These are phyloP conservation scores for Fusarium dimerum DNA, from an alignment of 2,329 filamentous ascomycete genomes.

Conservation along the genomic window DNA sequence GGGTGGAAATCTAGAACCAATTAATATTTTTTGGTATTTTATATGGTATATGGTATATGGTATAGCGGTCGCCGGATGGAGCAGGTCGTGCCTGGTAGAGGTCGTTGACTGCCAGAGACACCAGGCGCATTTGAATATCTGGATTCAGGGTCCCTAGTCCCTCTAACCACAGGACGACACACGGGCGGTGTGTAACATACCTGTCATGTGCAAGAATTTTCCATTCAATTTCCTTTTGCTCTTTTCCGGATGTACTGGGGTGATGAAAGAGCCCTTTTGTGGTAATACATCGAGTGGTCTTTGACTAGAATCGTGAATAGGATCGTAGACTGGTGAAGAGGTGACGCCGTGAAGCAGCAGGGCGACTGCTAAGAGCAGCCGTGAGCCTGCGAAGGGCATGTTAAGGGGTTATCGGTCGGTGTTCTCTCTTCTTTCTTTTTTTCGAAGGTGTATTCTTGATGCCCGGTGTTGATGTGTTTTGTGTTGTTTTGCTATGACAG, in stretches of 20 bases:
- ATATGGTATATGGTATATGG: no score
- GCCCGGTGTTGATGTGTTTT: background rate
- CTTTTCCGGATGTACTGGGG: conserved; percentile 16
- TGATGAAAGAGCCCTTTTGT: conserved; percentile 12
- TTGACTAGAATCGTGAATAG: conserved; percentile 19
- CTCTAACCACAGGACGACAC: conserved; percentile 6
- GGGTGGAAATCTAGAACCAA: conserved; percentile 77
- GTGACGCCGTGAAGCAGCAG: conserved; percentile 23
- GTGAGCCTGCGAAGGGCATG: conserved; percentile 30
- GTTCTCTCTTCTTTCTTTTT: background rate
- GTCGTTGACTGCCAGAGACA: conserved; percentile 12
- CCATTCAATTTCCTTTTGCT: conserved; percentile 59
- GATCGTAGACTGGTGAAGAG: conserved; percentile 25
- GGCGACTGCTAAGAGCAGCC: conserved; percentile 31
- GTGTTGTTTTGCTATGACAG: background rate
- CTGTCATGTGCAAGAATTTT: conserved; percentile 85
- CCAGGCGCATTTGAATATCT: background rate
- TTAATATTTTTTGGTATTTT: background rate
- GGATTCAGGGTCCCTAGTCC: conserved; percentile 1
- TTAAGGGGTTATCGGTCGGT: conserved; percentile 1
- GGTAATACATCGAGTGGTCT: conserved; percentile 16
- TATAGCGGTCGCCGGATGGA: conserved; percentile 4
- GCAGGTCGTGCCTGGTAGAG: conserved; percentile 1
- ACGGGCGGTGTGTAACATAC: conserved; percentile 47
- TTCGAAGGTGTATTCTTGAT: background rate